phyloP scores from a whole-genome alignment of 2,329 filamentous ascomycete species.

The Rachicladosporium sp. region DNA sequence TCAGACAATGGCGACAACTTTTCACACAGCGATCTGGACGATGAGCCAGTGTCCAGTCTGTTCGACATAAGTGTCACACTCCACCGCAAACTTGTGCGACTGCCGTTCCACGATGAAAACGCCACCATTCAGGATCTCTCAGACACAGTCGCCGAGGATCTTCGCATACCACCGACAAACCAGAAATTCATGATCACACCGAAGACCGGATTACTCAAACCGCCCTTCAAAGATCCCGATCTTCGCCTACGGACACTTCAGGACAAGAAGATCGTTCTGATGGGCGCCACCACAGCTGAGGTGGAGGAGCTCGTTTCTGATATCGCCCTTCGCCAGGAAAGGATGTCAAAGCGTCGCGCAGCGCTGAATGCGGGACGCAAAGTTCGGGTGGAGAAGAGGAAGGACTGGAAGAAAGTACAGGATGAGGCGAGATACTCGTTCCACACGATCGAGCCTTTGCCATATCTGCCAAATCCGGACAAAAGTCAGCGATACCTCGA shows the following conservation, averaged over 20 bases:
- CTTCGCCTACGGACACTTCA: conserved; percentile 38
- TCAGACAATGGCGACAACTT: too few species aligned
- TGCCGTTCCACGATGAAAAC: conserved; percentile 33
- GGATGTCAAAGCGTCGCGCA: conserved; percentile 28
- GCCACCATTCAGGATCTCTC: conserved; percentile 49
- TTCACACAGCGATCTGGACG: background rate
- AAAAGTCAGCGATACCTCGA: conserved; percentile 60
- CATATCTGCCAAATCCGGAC: conserved; percentile 63
- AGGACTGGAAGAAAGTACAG: conserved; percentile 35
- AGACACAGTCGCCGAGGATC: conserved; percentile 40
- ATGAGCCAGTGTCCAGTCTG: conserved; percentile 3
- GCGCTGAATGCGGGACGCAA: conserved; percentile 28
- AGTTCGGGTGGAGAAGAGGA: conserved; percentile 21
- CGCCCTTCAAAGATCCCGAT: conserved; percentile 48
- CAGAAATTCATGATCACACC: conserved; percentile 57
- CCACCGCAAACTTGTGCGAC: conserved; percentile 38
- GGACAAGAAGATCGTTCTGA: conserved; percentile 50
- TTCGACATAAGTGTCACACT: conserved; percentile 41
- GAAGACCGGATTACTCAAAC: conserved; percentile 52
- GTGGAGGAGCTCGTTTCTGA: conserved; percentile 44
- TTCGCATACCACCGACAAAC: conserved; percentile 49
- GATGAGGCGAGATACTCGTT: conserved; percentile 70
- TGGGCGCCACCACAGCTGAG: conserved; percentile 51
- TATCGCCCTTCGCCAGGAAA: conserved; percentile 37
- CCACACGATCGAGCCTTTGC: conserved; percentile 59